Percentiles rank a stretch among this genome's conserved stretches.
Conservation (phyloP, 768 basidiomycete species). For the Sutorius australiensis region DNA sequence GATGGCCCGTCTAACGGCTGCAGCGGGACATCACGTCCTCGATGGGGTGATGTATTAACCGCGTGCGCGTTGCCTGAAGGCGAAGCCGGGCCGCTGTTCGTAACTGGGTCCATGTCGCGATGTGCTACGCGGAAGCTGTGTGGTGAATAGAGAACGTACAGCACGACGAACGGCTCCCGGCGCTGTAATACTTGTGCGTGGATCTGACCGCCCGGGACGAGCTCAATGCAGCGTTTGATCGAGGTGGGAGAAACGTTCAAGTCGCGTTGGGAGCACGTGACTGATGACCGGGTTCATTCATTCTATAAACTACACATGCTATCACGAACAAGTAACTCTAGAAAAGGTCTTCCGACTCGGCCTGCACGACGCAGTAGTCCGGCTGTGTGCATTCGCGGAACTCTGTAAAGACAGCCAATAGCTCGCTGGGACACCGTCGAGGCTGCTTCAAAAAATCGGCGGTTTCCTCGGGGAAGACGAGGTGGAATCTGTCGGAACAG, state of each 20-base stretch:
- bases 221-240: slow-evolving; percentile 14
- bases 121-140: not conserved
- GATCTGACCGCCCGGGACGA: not conserved
- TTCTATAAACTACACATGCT: not conserved
- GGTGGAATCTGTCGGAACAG: slow-evolving; percentile 10
- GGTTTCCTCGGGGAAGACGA: slow-evolving; percentile 17
- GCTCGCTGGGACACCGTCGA: not conserved
- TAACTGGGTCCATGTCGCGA: slow-evolving; percentile 18
- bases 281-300: not conserved
- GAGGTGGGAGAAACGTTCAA: slow-evolving; percentile 19
- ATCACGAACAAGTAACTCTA: slow-evolving; percentile 4
- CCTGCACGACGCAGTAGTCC: too few relatives aligned
- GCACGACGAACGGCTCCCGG: not conserved
- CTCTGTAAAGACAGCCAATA: not conserved
- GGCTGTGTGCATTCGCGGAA: not conserved
- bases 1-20: slow-evolving; percentile 52
- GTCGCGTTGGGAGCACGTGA: slow-evolving; percentile 33
- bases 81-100: slow-evolving; percentile 26
- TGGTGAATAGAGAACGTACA: not conserved
- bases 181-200: not conserved
- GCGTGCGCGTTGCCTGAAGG: slow-evolving; percentile 37
- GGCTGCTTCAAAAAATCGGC: slow-evolving; percentile 4
- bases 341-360: not conserved
- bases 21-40: slow-evolving; percentile 48
- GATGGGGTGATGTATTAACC: slow-evolving; percentile 41